Conservation (phyloP, 2,329 filamentous ascomycete species). For the Lasiodiplodia sp. region DNA sequence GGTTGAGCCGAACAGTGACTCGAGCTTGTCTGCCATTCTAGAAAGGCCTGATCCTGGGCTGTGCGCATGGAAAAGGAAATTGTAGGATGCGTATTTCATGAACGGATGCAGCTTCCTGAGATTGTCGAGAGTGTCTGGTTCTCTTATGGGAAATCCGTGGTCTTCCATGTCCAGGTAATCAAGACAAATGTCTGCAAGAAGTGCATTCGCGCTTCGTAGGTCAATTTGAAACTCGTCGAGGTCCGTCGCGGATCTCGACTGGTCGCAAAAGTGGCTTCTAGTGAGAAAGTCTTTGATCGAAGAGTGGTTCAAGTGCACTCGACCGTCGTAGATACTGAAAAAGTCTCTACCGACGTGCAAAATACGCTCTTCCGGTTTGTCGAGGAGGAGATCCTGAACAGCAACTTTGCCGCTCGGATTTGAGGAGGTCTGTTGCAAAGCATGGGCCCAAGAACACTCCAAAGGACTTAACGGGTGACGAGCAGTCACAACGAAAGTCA, state of each 20-base stretch:
- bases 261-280: too few relatives aligned
- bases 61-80: background rate
- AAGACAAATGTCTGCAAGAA: background rate
- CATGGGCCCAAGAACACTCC: background rate
- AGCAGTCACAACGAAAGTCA: slow-evolving; percentile 1
- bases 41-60: background rate
- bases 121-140: background rate
- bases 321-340: background rate
- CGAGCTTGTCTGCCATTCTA: background rate
- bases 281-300: slow-evolving; percentile 7
- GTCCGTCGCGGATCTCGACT: too few relatives aligned
- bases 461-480: background rate
- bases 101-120: background rate
- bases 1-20: background rate
- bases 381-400: background rate
- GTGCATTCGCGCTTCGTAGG: background rate
- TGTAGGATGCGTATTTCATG: background rate
- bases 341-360: background rate
- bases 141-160: background rate
- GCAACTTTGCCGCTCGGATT: background rate
- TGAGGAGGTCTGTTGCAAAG: background rate
- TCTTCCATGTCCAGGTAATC: background rate
- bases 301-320: background rate
- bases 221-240: background rate
- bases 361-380: background rate